Base-by-base conservation (phyloP, 306 rosid species). In the Adenanthera pavonina region DNA sequence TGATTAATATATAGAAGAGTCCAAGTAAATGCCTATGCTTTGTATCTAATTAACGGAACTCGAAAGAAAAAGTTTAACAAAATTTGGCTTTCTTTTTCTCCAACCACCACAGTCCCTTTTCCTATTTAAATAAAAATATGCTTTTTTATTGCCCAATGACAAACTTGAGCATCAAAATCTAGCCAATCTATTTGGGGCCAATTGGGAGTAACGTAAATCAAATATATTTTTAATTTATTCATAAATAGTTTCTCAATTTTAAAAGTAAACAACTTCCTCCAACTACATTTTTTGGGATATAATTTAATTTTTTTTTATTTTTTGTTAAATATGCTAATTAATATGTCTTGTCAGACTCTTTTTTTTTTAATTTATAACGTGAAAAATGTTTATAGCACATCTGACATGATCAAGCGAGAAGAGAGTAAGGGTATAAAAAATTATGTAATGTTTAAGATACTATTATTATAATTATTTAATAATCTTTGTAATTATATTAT, bases 1-100 rank as follows among this genome's bases (percentile, higher is more conserved):
- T 59, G 10, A 25, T 25, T 25, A 59, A 59, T 59, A 60, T 33
- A 38, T 9, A 19, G 11, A 68, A 69, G 19, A 6, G 19, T 25
- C 41, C 56, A 69, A 19, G 38, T 12, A 12, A 10, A 69, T 69
- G n/a, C 74, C 17, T 44, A 71, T 49, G 75, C 69, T 59, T 74
- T 69, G 57, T 15, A 62, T 40, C 15, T 56, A 80, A 79, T 65
- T 83, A 48, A 65, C 65, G 73, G 69, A 86, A 57, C 62, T 70
- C 51, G 35, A 64, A 69, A 30, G 34, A 70, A 35, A 70, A 70
- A 30, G 41, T 4, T 11, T 25, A 20, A 43, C 61, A 79, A 68
- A 57, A 74, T 52, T 48, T 16, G 25, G 49, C 13, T 47, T 64
- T 77, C 51, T 81, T 62, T 65, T 78, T 77, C 80, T 74, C 65